Evolutionary conservation across 192 early-diverging fungal genomes (phyloP).

Genomic region (Backusella macrospora): DNA sequence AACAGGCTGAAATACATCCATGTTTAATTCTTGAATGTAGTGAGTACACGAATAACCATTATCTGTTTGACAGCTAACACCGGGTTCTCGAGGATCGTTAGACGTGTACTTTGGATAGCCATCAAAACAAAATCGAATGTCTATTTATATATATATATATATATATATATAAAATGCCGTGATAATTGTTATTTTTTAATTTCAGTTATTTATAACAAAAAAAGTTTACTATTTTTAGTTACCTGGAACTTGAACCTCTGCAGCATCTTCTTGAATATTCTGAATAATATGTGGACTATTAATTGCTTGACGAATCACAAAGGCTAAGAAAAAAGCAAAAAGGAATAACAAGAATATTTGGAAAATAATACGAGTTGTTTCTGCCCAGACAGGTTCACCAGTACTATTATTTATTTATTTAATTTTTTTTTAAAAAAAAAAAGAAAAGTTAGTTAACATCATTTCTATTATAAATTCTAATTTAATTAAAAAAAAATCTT

Average conservation of each 20-base stretch:
- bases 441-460: background rate
- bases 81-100: conserved; percentile 23
- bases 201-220: background rate
- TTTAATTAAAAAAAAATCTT: background rate
- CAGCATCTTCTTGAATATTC: conserved; percentile 23
- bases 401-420: conserved; percentile 23
- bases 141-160: conserved; percentile 19
- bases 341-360: conserved; percentile 39
- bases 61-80: conserved; percentile 33
- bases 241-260: conserved; percentile 31
- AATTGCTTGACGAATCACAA: conserved; percentile 37
- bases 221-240: conserved; percentile 14
- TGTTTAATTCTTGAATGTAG: conserved; percentile 26
- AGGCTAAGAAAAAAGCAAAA: conserved; percentile 33
- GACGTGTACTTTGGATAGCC: conserved; percentile 24
- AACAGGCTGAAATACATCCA: conserved; percentile 29
- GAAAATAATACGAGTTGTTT: conserved; percentile 38
- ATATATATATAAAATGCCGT: no score
- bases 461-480: background rate
- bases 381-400: conserved; percentile 44
- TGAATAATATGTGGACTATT: conserved; percentile 37
- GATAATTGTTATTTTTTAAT: background rate
- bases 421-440: conserved; percentile 16
- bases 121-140: conserved; percentile 44
- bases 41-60: conserved; percentile 24